Base-by-base conservation (phyloP, 2,329 filamentous ascomycete species). In the Fusarium sarcochroum region DNA sequence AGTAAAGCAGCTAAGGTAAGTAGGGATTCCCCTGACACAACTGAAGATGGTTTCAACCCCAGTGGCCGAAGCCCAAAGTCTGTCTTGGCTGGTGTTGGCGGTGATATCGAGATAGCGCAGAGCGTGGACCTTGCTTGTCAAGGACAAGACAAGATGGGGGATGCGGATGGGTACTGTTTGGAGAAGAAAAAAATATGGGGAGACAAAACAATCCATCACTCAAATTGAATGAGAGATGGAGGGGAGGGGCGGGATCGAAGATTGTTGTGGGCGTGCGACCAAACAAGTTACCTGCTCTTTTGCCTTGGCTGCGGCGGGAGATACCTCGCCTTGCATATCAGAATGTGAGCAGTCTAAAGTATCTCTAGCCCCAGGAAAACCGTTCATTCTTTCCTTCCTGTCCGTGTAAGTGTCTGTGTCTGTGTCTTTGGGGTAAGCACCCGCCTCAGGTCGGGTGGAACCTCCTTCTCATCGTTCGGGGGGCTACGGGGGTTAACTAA, bases 221-320 rank as follows among this genome's bases (percentile, higher is more conserved):
- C 38, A 42, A 40, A 34, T 18, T 35, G 27, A 45, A 34, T 25
- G 45, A 35, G 52, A 54, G 63, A 54, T 63, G 50, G 49, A 68
- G 51, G 64, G 61, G 69, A 68, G 68, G 68, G 68, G 67, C 67
- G 67, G 68, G 67, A 70, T 68, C 67, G 67, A 70, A 67, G 57
- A 66, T 42, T 65, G 60, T 13, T 52, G 34, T 66, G 48, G 57
- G 63, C 48, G 32, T 58, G 44, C 56, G 47, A 46, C 50, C 45
- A 51, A 63, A 51, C 27, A 45, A 63, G 32, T 34, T 58, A 27
- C 23, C 35, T 45, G 35, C 55, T 27, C 30, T 34, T 34, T 30
- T 51, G 59, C 27, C 46, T 50, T 45, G 56, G 42, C 32, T 62
- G 21, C 56, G 35, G 49, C 37, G 51, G 47, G 55, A 58, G 45